Base-by-base conservation (phyloP, 2,329 filamentous ascomycete genomes). In the Colletotrichum lini region DNA sequence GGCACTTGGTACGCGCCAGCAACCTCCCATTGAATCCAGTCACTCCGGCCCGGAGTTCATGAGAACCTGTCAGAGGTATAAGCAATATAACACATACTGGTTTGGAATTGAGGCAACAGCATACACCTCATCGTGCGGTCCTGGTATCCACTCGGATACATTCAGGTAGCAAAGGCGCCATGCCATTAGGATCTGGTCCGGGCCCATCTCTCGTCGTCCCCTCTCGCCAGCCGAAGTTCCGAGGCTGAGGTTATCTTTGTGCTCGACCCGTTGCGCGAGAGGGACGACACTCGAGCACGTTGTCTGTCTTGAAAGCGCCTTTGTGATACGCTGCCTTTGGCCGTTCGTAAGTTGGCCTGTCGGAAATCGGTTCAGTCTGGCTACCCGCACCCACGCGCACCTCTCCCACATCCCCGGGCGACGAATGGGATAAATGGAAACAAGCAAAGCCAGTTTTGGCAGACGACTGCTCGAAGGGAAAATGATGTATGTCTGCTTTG, bases 171-270 rank as follows among this genome's bases (percentile, higher is more conserved):
- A n/a, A 6, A 10, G 15, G n/a, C 38, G 15, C 42, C 13, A 6
- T 8, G 44, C 44, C 18, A 45, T 8, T 2, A 18, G 38, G 15
- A 21, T 58, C 21, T 15, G n/a, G 38, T 18, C 38, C 54, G 44
- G 13, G 5, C 54, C 54, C 54, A 42, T 23, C 16, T 3, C 18
- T 40, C 7, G n/a, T 35, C 12, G 12, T n/a, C 23, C 38, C n/a
- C 13, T 6, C 15, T 58, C 15, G 35, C 4, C n/a, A 44, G 54
- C n/a, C 2, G 38, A 58, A 40, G 38, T 40, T 23, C 21, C 21
- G 23, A 40, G 42, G 35, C 21, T 65, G 66, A 68, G 64, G 59
- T 58, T 52, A 65, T 52, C 30, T 21, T 68, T 44, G 50, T 30
- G 59, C 30, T 57, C 38, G 6, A 35, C 30, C 35, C 15, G 38